These are phyloP conservation scores for Articulospora tetracladia DNA, from an alignment of 495 filamentous ascomycete species.

Conservation along the genomic window DNA sequence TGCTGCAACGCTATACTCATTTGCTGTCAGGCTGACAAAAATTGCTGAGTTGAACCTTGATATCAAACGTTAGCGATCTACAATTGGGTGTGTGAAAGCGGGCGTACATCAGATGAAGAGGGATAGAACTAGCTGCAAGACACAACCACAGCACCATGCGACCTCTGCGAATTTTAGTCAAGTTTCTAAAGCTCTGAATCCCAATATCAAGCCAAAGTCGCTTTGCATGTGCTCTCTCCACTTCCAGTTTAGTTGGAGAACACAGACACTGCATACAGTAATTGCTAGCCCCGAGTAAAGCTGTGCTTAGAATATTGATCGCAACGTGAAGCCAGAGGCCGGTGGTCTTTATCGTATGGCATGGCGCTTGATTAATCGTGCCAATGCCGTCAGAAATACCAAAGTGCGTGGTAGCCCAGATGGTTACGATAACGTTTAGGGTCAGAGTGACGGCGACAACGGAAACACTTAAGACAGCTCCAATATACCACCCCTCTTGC, in stretches of 20 bases:
- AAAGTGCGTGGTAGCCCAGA: slow-evolving; percentile 12
- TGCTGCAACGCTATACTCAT: slow-evolving; percentile 35
- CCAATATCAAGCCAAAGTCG: slow-evolving; percentile 38
- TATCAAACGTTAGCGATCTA: background rate
- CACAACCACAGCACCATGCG: slow-evolving; percentile 25
- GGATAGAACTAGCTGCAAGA: slow-evolving; percentile 27
- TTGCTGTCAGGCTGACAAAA: slow-evolving; percentile 27
- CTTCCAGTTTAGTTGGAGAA: slow-evolving; percentile 35
- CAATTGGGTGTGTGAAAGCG: background rate
- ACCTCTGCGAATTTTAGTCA: slow-evolving; percentile 23
- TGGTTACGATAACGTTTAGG: slow-evolving; percentile 11
- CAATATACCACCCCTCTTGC: slow-evolving; percentile 13
- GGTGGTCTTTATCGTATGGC: slow-evolving; percentile 18
- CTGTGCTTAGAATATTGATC: slow-evolving; percentile 36
- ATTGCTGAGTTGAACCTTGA: slow-evolving; percentile 29
- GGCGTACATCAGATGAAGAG: slow-evolving; percentile 30
- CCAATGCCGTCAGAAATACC: slow-evolving; percentile 15
- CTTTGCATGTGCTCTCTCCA: slow-evolving; percentile 33
- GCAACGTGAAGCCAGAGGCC: slow-evolving; percentile 31
- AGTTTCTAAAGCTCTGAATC: slow-evolving; percentile 36
- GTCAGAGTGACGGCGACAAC: background rate
- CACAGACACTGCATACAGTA: slow-evolving; percentile 39
- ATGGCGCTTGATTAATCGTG: slow-evolving; percentile 21
- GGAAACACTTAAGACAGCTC: background rate
- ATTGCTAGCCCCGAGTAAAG: slow-evolving; percentile 38